A percentile compares a stretch with the other conserved stretches of the same genome.
Evolutionary conservation across 192 early-diverging fungal genomes (phyloP).

Genomic region (Ambispora gerdemannii): DNA sequence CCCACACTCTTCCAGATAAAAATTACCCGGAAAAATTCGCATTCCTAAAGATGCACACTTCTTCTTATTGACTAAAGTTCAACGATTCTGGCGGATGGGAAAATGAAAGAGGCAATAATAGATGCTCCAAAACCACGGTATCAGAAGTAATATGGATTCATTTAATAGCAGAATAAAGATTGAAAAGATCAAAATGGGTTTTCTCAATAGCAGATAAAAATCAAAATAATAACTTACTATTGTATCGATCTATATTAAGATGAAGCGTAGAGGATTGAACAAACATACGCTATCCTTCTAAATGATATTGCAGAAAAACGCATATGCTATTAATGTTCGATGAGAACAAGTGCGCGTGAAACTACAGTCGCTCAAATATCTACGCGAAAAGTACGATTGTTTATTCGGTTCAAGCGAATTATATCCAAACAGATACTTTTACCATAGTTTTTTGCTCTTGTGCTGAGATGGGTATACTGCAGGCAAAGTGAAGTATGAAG

Average conservation of each 20-base stretch:
- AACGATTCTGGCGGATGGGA: background rate
- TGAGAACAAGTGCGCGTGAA: constrained; percentile 25
- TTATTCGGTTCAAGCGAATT: constrained; percentile 31
- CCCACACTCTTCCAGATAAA: too few relatives aligned
- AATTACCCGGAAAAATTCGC: background rate
- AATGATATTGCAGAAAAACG: constrained; percentile 37
- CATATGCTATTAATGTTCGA: constrained; percentile 32
- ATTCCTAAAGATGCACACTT: background rate
- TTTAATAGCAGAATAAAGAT: constrained; percentile 14
- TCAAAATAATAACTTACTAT: background rate
- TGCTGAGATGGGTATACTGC: constrained; percentile 27
- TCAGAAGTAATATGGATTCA: constrained; percentile 8
- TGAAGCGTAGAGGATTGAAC: constrained; percentile 34
- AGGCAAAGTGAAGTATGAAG: background rate
- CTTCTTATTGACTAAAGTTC: background rate
- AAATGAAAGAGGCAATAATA: background rate
- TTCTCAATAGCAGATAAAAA: background rate
- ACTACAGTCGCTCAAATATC: constrained; percentile 13
- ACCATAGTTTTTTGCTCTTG: constrained; percentile 34
- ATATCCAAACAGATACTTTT: constrained; percentile 35
- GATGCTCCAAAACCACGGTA: background rate
- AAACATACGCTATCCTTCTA: constrained; percentile 36
- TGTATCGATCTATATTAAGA: constrained; percentile 19
- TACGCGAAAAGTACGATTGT: constrained; percentile 23
- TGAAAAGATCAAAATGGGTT: background rate